Percentiles rank a stretch among this genome's conserved stretches.
phyloP scores from a whole-genome alignment of 2,329 filamentous ascomycete species.

The Fusarium sp. region DNA sequence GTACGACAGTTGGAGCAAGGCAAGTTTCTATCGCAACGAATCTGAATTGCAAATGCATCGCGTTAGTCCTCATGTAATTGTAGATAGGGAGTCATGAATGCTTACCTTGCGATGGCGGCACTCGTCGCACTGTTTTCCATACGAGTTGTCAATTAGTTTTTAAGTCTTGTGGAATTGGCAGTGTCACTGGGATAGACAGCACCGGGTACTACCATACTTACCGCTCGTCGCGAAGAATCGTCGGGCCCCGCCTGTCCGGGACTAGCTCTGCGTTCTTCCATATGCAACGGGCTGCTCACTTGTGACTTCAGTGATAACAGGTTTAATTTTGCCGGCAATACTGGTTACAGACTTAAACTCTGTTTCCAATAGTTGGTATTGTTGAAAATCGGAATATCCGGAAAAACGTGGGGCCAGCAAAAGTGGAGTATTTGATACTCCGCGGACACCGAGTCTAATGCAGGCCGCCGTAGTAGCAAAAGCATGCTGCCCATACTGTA shows the following conservation, averaged over 20 bases:
- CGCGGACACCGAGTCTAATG: background rate
- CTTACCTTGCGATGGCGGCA: slow-evolving; percentile 57
- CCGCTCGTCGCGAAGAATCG: slow-evolving; percentile 52
- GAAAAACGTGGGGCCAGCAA: background rate
- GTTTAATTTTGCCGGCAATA: background rate
- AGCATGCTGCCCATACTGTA: too few species aligned
- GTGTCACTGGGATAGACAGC: too few species aligned
- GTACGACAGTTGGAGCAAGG: slow-evolving; percentile 69
- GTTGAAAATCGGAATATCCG: background rate
- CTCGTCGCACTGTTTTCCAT: slow-evolving; percentile 57
- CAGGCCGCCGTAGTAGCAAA: background rate
- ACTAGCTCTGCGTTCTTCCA: background rate
- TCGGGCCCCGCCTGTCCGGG: slow-evolving; percentile 51
- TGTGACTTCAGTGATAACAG: rapidly evolving
- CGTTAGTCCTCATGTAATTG: background rate
- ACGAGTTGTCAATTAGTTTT: slow-evolving; percentile 9
- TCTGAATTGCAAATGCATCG: slow-evolving; percentile 51
- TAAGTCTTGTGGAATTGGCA: background rate
- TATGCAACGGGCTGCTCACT: background rate
- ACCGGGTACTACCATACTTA: slow-evolving; percentile 44
- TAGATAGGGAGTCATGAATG: slow-evolving; percentile 32
- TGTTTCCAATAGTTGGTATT: background rate
- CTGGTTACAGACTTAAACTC: rapidly evolving
- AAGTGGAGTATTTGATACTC: background rate
- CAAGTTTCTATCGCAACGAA: slow-evolving; percentile 69